Evolutionary conservation across 805 yeast species (phyloP).

Genomic region (Kodamaea neixiangensis): DNA sequence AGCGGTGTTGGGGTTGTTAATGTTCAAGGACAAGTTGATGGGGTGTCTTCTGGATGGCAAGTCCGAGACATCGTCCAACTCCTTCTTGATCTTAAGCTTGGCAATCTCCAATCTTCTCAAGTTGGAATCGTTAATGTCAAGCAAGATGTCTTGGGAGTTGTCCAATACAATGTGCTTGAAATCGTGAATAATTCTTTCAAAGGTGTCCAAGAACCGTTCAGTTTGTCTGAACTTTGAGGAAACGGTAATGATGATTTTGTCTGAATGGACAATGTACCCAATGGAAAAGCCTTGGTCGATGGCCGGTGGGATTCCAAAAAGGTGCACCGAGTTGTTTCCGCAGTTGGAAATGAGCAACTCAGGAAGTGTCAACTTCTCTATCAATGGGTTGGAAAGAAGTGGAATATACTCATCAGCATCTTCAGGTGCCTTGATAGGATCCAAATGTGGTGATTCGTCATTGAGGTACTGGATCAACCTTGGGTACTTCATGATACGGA

Average conservation of each 20-base stretch:
- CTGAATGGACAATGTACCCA: constrained; percentile 83
- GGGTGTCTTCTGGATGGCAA: constrained; percentile 24
- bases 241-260: constrained; percentile 76
- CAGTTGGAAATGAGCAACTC: constrained; percentile 64
- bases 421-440: constrained; percentile 27
- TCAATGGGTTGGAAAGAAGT: constrained; percentile 32
- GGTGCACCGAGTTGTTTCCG: constrained; percentile 84
- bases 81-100: constrained; percentile 35
- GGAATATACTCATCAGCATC: constrained; percentile 24
- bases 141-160: constrained; percentile 30
- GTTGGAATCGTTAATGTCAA: constrained; percentile 33
- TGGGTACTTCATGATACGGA: constrained; percentile 54
- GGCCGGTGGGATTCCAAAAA: constrained; percentile 92
- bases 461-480: constrained; percentile 38
- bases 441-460: constrained; percentile 45
- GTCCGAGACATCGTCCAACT: constrained; percentile 29
- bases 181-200: constrained; percentile 61
- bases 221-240: constrained; percentile 91
- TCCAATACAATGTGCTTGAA: constrained; percentile 51
- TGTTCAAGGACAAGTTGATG: constrained; percentile 15
- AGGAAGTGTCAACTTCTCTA: constrained; percentile 37
- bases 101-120: constrained; percentile 35
- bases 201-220: constrained; percentile 68
- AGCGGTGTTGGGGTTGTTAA: constrained; percentile 18
- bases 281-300: constrained; percentile 90